Base-by-base conservation (phyloP, 2,329 filamentous ascomycete genomes). In the Fusarium lateritium region DNA sequence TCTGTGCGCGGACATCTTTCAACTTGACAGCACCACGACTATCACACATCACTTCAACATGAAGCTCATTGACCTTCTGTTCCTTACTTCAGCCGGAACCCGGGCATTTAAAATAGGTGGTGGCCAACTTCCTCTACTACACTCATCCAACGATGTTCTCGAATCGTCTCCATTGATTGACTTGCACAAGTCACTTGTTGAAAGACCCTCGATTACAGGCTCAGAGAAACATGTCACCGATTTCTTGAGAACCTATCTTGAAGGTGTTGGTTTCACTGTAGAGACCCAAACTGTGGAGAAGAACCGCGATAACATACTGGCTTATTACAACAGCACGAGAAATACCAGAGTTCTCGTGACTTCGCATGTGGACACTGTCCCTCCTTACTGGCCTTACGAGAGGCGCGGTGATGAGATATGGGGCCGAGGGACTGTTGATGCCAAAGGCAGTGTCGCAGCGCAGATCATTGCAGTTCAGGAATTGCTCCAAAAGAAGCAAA, bases 301-400 rank as follows among this genome's bases (percentile, higher is more conserved):
- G 7, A 31, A 33, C 7, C 57, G 47, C 1, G 34, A 55, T 7
- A 62, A 62, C 6, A 4, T 62, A 5, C 15, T 62, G 14, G 57
- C 47, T 1, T 62, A 62, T 28, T 62, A 34, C 4, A 46, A 38
- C 11, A 21, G 6, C 6, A 38, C 31, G 6, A 55, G 59, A 22
- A 21, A 33, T 0, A 47, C 47, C 2, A 45, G 5, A 7, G 47
- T 62, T 2, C 57, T 62, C 2, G 34, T 56, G 5, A 62, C 47
- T 7, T 62, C 59, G 10, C 56, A 62, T 9, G 14, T 62, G 13
- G 56, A 61, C 5, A 61, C 58, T 11, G 58, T 61, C 5, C 56
- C 56, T 2, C 58, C 56, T 0, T 62, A 42, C 36, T 62, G 57
- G 57, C 59, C 42, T 2, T 47, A 62, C n/a, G 36, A 62, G 3